Conservation (phyloP, 1,139 yeast species). For the Pichia sp. region DNA sequence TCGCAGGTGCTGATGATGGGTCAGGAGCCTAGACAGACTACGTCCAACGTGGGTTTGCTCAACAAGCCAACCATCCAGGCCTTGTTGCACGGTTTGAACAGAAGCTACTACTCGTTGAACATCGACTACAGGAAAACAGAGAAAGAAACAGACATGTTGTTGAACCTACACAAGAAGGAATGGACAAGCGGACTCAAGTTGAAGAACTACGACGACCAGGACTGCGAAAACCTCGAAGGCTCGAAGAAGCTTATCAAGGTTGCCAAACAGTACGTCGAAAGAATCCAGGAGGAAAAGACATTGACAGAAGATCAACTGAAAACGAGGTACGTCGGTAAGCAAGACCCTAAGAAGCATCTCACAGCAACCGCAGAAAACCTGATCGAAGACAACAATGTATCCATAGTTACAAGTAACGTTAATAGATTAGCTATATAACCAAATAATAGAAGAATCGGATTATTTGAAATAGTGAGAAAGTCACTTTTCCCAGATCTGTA, state of each 20-base stretch:
- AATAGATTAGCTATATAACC: conserved; percentile 72
- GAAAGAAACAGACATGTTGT: conserved; percentile 88
- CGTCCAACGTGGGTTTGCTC: conserved; percentile 91
- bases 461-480: neutral
- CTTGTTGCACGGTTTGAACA: conserved; percentile 91
- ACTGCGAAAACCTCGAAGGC: conserved; percentile 67
- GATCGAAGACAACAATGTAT: conserved; percentile 85
- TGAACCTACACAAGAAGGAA: conserved; percentile 89
- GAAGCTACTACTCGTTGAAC: conserved; percentile 93
- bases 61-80: conserved; percentile 99
- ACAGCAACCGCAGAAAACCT: conserved; percentile 81
- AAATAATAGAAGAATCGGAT: neutral
- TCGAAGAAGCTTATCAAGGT: conserved; percentile 81
- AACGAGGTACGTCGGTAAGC: conserved; percentile 96
- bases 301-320: conserved; percentile 82
- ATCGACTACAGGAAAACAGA: conserved; percentile 93
- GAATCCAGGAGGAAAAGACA: conserved; percentile 91
- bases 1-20: conserved; percentile 90
- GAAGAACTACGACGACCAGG: conserved; percentile 74
- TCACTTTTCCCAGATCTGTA: conserved; percentile 59
- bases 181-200: conserved; percentile 93
- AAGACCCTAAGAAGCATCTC: conserved; percentile 97
- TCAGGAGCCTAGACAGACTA: conserved; percentile 96
- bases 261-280: conserved; percentile 83
- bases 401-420: conserved; percentile 82